Conservation (phyloP, 495 filamentous ascomycete species). For the Aspergillus affinis region DNA sequence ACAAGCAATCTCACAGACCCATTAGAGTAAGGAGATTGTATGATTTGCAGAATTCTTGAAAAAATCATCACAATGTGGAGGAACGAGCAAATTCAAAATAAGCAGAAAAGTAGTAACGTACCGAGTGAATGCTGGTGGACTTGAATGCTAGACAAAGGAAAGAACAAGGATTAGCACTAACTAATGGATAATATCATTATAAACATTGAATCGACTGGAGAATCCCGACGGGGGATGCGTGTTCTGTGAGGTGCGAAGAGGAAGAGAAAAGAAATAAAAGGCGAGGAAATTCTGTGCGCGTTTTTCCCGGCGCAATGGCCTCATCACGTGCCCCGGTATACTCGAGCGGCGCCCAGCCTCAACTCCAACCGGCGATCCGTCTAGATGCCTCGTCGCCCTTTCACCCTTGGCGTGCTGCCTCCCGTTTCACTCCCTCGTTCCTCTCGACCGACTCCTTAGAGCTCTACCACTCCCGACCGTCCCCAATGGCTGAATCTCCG, state of each 20-base stretch:
- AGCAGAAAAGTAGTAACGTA: background rate
- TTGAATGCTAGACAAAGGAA: too few species aligned
- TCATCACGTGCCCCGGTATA: slow-evolving; percentile 32
- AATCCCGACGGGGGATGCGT: background rate
- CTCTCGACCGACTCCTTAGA: slow-evolving; percentile 1
- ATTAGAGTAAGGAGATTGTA: slow-evolving; percentile 43
- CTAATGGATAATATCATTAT: too few species aligned
- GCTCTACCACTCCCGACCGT: background rate
- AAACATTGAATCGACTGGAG: background rate
- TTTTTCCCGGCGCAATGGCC: slow-evolving; percentile 20
- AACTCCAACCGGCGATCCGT: slow-evolving; percentile 2
- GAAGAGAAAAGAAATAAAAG: slow-evolving; percentile 9
- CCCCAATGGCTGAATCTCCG: slow-evolving; percentile 49
- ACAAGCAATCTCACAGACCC: slow-evolving; percentile 46
- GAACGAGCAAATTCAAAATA: background rate
- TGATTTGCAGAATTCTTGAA: slow-evolving; percentile 59
- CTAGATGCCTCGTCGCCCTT: background rate
- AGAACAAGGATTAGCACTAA: too few species aligned
- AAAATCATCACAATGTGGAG: slow-evolving; percentile 43
- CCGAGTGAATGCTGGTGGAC: background rate
- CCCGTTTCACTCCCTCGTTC: background rate
- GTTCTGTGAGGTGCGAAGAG: background rate
- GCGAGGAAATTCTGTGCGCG: slow-evolving; percentile 1
- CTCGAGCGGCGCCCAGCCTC: slow-evolving; percentile 14
- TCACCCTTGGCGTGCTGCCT: slow-evolving; percentile 7